phyloP scores from a whole-genome alignment of 192 early-diverging fungal species.

The Dissophora ornata region DNA sequence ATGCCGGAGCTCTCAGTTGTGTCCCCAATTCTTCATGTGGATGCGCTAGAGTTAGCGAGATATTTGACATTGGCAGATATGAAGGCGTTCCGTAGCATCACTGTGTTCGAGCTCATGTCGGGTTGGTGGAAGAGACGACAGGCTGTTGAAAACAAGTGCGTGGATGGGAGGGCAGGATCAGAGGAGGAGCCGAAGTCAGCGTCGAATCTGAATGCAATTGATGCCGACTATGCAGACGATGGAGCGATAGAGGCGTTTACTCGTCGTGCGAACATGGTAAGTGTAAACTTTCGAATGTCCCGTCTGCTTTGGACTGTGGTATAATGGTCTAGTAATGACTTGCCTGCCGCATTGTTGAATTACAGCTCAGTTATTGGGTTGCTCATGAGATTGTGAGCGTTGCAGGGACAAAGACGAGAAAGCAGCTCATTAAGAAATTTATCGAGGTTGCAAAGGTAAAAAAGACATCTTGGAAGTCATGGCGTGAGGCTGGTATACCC shows the following conservation, averaged over 20 bases:
- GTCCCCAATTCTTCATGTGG: slow-evolving; percentile 55
- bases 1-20: slow-evolving; percentile 24
- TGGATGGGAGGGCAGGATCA: not conserved
- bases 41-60: slow-evolving; percentile 61
- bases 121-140: slow-evolving; percentile 51
- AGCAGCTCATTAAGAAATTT: slow-evolving; percentile 66
- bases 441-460: slow-evolving; percentile 65
- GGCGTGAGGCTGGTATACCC: too few relatives aligned
- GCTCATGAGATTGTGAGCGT: slow-evolving; percentile 65
- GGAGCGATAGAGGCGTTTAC: slow-evolving; percentile 67
- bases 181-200: not conserved
- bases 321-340: not conserved
- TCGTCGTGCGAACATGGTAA: slow-evolving; percentile 65
- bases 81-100: slow-evolving; percentile 53
- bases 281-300: too few relatives aligned
- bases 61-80: slow-evolving; percentile 61
- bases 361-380: slow-evolving; percentile 68
- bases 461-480: too few relatives aligned
- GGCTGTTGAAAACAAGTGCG: slow-evolving; percentile 22
- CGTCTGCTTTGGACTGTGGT: too few relatives aligned
- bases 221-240: slow-evolving; percentile 17
- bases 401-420: slow-evolving; percentile 53
- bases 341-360: not conserved
- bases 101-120: slow-evolving; percentile 54
- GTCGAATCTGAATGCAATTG: slow-evolving; percentile 1